phyloP scores from a whole-genome alignment of 2,329 filamentous ascomycete species.

The Scedosporium aurantiacum region DNA sequence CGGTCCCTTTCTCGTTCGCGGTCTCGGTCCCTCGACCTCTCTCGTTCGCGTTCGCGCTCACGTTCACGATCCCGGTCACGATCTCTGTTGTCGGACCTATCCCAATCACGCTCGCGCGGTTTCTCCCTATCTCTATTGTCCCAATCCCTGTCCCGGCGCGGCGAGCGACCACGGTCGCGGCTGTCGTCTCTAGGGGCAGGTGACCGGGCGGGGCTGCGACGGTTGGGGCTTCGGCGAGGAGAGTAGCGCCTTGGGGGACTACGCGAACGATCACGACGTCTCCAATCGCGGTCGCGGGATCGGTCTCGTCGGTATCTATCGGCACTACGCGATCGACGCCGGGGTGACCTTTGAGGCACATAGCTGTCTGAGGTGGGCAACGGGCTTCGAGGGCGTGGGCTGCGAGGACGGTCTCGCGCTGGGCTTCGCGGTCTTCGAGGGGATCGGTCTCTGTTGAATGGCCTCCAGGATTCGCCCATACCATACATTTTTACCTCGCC shows the following conservation, averaged over 20 bases:
- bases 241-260: constrained; percentile 22
- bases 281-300: constrained; percentile 25
- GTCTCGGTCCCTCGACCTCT: constrained; percentile 19
- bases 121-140: constrained; percentile 17
- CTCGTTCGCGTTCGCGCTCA: constrained; percentile 14
- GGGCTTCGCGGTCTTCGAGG: constrained; percentile 21
- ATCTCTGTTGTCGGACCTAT: constrained; percentile 17
- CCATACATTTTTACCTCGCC: constrained; percentile 52
- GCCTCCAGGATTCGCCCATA: constrained; percentile 50
- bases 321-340: constrained; percentile 29
- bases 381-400: constrained; percentile 23
- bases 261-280: constrained; percentile 15
- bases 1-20: constrained; percentile 25
- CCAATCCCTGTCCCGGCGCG: constrained; percentile 20
- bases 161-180: constrained; percentile 27
- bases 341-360: constrained; percentile 31
- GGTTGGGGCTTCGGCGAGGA: constrained; percentile 26
- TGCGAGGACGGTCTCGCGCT: constrained; percentile 23
- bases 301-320: constrained; percentile 31
- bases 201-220: constrained; percentile 16
- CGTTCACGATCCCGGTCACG: constrained; percentile 1
- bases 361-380: constrained; percentile 32
- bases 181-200: constrained; percentile 25
- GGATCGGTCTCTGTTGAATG: constrained; percentile 37
- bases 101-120: constrained; percentile 12